phyloP scores from a whole-genome alignment of 768 basidiomycete species.

The Suillus spraguei region DNA sequence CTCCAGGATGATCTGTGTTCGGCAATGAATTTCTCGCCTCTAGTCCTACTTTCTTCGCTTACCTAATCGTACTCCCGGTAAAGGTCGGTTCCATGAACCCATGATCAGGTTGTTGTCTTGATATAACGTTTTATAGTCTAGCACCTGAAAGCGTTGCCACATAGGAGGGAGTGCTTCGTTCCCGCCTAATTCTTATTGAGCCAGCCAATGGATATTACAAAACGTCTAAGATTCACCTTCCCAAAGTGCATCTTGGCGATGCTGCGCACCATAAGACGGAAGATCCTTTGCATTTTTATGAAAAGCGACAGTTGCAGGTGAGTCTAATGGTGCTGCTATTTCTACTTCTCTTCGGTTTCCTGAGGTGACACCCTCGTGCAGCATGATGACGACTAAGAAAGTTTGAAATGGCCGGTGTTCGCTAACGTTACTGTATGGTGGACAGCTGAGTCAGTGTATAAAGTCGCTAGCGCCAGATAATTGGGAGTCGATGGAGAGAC shows the following conservation, averaged over 20 bases:
- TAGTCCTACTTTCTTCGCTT: not conserved
- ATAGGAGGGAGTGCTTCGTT: not conserved
- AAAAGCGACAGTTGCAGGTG: not conserved
- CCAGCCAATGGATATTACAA: not conserved
- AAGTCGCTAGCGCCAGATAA: not conserved
- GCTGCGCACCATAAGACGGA: not conserved
- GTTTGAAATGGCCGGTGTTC: not conserved
- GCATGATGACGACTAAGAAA: not conserved
- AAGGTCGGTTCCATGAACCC: not conserved
- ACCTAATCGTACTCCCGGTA: slow-evolving; percentile 3
- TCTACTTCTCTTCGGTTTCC: not conserved
- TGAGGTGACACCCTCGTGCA: not conserved
- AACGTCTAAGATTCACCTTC: not conserved
- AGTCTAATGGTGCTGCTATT: not conserved
- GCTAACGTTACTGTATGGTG: not conserved
- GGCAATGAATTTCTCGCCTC: not conserved
- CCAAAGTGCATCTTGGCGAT: slow-evolving; percentile 3
- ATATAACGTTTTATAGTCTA: not conserved
- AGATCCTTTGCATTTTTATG: not conserved
- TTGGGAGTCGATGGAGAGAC: not conserved
- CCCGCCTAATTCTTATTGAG: not conserved
- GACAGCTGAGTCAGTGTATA: not conserved
- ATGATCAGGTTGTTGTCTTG: slow-evolving; percentile 5
- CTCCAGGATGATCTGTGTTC: not conserved
- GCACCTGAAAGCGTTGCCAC: slow-evolving; percentile 2